Evolutionary conservation across 2,329 filamentous ascomycete species (phyloP).

Genomic region (Eurotiales sp.): DNA sequence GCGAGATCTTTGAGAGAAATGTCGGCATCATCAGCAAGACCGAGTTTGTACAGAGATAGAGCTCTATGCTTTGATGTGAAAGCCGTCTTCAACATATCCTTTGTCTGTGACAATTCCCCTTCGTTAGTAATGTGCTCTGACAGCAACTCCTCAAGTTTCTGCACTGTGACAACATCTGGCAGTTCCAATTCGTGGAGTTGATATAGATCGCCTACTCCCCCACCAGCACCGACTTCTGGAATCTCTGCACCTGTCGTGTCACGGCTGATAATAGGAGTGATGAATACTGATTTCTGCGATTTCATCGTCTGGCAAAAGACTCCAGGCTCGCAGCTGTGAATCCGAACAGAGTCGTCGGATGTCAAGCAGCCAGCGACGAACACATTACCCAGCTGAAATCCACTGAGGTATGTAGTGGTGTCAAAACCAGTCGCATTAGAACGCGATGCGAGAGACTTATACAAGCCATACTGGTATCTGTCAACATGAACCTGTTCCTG

Average conservation of each 20-base stretch:
- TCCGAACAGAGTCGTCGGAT: constrained; percentile 54
- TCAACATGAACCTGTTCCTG: constrained; percentile 69
- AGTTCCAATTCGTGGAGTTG: constrained; percentile 64
- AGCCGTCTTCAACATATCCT: constrained; percentile 29
- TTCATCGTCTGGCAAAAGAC: constrained; percentile 41
- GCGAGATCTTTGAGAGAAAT: constrained; percentile 36
- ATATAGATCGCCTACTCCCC: constrained; percentile 71
- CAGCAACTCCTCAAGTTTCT: constrained; percentile 54
- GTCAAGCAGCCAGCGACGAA: constrained; percentile 70
- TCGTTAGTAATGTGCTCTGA: constrained; percentile 33
- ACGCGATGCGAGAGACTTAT: constrained; percentile 56
- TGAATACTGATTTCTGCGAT: constrained; percentile 61
- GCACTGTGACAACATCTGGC: constrained; percentile 45
- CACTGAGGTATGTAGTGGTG: constrained; percentile 66
- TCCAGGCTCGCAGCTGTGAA: constrained; percentile 84
- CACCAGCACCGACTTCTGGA: constrained; percentile 71
- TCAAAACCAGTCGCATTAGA: constrained; percentile 40
- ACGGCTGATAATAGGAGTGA: constrained; percentile 72
- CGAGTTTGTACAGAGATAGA: constrained; percentile 30
- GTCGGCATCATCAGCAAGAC: constrained; percentile 33
- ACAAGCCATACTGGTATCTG: constrained; percentile 71
- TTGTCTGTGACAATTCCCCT: constrained; percentile 24
- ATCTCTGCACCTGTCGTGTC: constrained; percentile 56
- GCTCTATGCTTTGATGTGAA: constrained; percentile 30
- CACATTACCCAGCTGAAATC: constrained; percentile 71